Conservation (phyloP, 1,284 basidiomycete genomes). For the Leccinum solheimii region DNA sequence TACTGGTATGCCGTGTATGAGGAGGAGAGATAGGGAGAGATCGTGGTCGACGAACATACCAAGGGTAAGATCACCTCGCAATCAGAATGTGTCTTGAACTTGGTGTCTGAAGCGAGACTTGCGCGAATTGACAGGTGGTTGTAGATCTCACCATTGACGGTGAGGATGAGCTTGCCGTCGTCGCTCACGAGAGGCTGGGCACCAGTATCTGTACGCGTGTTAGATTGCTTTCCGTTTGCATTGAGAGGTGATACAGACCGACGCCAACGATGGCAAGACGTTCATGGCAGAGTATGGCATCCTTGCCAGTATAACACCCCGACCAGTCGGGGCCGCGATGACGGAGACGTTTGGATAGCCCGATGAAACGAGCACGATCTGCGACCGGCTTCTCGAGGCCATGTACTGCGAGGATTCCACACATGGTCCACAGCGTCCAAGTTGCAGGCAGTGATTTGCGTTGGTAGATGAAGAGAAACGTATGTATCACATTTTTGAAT, state of each 20-base stretch:
- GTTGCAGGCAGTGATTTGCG: background rate
- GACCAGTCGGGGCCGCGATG: conserved; percentile 98
- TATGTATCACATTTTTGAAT: background rate
- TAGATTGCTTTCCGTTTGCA: conserved; percentile 2
- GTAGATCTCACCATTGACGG: conserved; percentile 99
- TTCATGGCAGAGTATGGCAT: conserved; percentile 84
- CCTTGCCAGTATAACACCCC: conserved; percentile 84
- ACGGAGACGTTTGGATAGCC: conserved; percentile 84
- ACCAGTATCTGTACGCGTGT: conserved; percentile 76
- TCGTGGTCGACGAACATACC: conserved; percentile 46
- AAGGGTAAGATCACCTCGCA: conserved; percentile 97
- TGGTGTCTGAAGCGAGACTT: conserved; percentile 60
- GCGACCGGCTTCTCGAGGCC: conserved; percentile 69
- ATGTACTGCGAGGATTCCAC: conserved; percentile 87
- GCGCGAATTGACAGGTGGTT: conserved; percentile 90
- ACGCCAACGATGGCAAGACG: conserved; percentile 97
- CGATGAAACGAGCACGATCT: conserved; percentile 75
- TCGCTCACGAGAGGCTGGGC: conserved; percentile 93
- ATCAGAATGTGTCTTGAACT: conserved; percentile 98
- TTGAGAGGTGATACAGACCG: conserved; percentile 56
- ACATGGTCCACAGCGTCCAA: conserved; percentile 53
- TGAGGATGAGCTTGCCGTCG: conserved; percentile 83
- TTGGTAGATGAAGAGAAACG: background rate
- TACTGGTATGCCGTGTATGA: conserved; percentile 55
- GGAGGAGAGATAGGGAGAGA: background rate